Evolutionary conservation across 2,329 filamentous ascomycete genomes (phyloP), one percentile per base, ranked within the genome.

Genomic region (Colletotrichum sp.): DNA sequence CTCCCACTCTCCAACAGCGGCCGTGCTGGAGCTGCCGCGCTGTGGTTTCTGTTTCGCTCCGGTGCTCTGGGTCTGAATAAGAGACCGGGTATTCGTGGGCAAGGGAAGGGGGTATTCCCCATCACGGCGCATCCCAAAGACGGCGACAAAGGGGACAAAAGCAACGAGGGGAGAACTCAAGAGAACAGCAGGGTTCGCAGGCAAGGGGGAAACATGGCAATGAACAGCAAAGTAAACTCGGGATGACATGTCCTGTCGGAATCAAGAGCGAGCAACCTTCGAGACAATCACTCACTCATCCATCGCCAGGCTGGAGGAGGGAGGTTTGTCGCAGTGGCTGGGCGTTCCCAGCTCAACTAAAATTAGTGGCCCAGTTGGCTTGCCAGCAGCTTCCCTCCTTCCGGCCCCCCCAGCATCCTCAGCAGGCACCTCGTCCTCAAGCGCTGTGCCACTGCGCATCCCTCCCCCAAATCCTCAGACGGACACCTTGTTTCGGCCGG

Each of bases 391-490:
- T 75, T 64, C 61, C 67, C 72, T 64, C 61, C 68, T 28, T 64
- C 34, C 43, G 43, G 25, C n/a, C 16, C 28, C 27, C 60, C 61
- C 48, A 70, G 60, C 60, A 64, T 34, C 5, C 25, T 27, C 27
- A 58, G 71, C 70, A 39, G 60, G 52, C 55, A 61, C 43, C 43
- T 48, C 43, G 43, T 48, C 43, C 43, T 48, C 43, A 48, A 48
- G 43, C 43, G 43, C 43, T 48, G 43, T 48, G 43, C 43, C 43
- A 48, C 67, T 56, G 72, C 28, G 68, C 68, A 71, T 56, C 58
- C 58, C 69, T 43, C 39, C 72, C 73, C 73, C 32, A 75, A 73
- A 74, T 76, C 74, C 74, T 74, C 74, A 76, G 74, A 76, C 74
- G 73, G 70, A 58, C 30, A 76, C 70, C 74, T 70, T 75, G 74